Evolutionary conservation across 2,329 filamentous ascomycete genomes (phyloP).

Genomic region (Elsinoe australis): DNA sequence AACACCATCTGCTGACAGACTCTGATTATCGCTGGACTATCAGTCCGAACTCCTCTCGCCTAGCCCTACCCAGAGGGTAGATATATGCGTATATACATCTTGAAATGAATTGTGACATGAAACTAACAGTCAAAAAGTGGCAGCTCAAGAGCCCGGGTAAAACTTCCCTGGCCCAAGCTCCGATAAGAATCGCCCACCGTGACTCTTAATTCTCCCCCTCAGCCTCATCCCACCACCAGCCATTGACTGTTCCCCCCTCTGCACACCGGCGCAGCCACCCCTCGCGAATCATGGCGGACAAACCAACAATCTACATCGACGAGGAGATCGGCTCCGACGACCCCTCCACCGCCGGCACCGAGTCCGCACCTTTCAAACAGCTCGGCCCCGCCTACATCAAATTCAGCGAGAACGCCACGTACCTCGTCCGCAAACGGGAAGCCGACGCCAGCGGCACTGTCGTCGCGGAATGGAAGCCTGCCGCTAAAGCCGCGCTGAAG

Average conservation of each 20-base stretch:
- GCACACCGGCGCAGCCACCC: not conserved
- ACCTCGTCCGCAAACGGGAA: conserved; percentile 60
- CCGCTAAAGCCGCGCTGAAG: conserved; percentile 76
- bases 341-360: conserved; percentile 38
- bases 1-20: not conserved
- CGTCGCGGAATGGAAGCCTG: conserved; percentile 68
- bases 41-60: conserved; percentile 30
- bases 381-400: conserved; percentile 70
- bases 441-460: conserved; percentile 58
- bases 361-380: conserved; percentile 72
- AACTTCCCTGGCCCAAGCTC: conserved; percentile 15
- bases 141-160: too few relatives aligned
- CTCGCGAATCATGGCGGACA: conserved; percentile 26
- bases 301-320: conserved; percentile 62
- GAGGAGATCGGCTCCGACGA: conserved; percentile 65
- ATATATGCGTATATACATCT: conserved; percentile 42
- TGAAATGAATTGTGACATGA: too few relatives aligned
- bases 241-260: not conserved
- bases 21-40: not conserved
- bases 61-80: conserved; percentile 34
- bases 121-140: not conserved
- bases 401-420: conserved; percentile 55
- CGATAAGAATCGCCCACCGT: conserved; percentile 14
- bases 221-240: not conserved
- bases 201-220: not conserved